phyloP scores from a whole-genome alignment of 176 grass and related monocot species.

The Aegilops sharonensis region DNA sequence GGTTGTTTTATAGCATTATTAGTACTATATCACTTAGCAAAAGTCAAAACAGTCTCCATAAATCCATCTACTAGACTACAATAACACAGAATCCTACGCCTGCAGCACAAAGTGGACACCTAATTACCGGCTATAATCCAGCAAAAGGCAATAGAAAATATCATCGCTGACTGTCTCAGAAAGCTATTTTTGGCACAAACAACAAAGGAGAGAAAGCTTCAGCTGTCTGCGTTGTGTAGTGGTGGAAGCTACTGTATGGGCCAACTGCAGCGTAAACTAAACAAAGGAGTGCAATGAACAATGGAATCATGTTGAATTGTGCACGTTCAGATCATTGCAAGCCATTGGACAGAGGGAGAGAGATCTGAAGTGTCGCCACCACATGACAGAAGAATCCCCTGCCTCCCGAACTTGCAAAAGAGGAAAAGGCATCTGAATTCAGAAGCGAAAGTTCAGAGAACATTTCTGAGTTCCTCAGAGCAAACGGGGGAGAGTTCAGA shows the following conservation, averaged over 20 bases:
- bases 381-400: background rate
- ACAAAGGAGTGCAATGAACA: background rate
- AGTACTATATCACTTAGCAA: background rate
- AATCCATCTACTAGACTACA: constrained; percentile 5
- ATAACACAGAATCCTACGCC: constrained; percentile 3
- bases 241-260: background rate
- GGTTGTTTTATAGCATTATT: background rate
- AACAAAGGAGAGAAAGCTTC: background rate
- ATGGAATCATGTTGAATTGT: background rate
- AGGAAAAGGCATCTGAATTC: constrained; percentile 12
- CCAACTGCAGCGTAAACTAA: background rate
- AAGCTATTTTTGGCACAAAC: background rate
- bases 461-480: no score
- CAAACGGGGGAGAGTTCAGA: background rate
- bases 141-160: constrained; percentile 1
- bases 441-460: background rate
- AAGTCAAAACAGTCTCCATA: constrained; percentile 16
- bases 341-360: background rate
- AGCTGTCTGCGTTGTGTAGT: background rate
- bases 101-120: constrained; percentile 5
- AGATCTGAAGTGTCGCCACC: constrained; percentile 25
- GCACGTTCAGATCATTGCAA: background rate
- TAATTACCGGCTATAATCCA: constrained; percentile 5
- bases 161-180: background rate
- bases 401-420: background rate